Evolutionary conservation across 2,329 filamentous ascomycete genomes (phyloP).

Genomic region (Elsinoe fawcettii): DNA sequence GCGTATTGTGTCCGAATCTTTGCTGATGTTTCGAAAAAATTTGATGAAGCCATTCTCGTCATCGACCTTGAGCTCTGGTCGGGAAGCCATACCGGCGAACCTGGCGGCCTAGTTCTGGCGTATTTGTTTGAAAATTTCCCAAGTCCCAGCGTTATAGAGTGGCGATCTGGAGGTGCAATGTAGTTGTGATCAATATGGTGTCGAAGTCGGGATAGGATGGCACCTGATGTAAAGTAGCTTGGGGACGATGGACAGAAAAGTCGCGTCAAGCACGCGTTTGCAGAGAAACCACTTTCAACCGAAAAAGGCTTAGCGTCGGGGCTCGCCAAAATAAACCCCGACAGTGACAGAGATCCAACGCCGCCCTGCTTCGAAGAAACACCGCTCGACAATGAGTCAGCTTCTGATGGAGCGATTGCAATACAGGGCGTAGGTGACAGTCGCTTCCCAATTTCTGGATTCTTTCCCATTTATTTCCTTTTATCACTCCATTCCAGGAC

Average conservation of each 20-base stretch:
- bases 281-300: conserved; percentile 8
- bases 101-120: not conserved
- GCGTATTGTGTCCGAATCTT: conserved; percentile 67
- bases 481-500: not conserved
- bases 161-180: no score
- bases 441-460: no score
- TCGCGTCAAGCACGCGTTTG: conserved; percentile 12
- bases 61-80: conserved; percentile 64
- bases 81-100: conserved; percentile 40
- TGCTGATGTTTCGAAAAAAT: conserved; percentile 78
- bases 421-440: not conserved
- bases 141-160: no score
- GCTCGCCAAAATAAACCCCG: no score
- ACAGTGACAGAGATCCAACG: not conserved
- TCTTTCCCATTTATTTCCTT: no score
- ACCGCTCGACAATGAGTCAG: conserved; percentile 1
- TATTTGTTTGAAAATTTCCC: no score
- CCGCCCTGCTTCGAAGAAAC: not conserved
- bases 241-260: not conserved
- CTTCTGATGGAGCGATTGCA: not conserved
- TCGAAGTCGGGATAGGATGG: no score
- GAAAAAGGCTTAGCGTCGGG: conserved; percentile 3
- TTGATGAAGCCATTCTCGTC: conserved; percentile 96
- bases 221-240: not conserved
- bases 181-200: no score